Conservation (phyloP, 2,329 filamentous ascomycete species). For the Fusarium fujikuroi region DNA sequence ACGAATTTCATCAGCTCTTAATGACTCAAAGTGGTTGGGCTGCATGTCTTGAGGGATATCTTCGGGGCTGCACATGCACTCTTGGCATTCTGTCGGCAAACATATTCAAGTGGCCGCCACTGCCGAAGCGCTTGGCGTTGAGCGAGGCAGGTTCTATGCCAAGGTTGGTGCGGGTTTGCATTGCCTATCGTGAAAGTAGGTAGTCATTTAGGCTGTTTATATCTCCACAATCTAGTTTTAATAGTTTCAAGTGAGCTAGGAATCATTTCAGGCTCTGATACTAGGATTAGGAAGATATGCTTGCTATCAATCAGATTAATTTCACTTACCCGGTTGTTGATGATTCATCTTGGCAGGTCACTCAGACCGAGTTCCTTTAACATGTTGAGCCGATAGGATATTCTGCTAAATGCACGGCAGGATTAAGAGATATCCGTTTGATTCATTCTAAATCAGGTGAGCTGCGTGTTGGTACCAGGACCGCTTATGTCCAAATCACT, state of each 20-base stretch:
- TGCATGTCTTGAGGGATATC: neutral
- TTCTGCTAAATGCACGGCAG: neutral
- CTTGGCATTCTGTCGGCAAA: neutral
- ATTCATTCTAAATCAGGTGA: neutral
- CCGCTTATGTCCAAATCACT: neutral
- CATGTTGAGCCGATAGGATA: neutral
- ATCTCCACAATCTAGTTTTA: neutral
- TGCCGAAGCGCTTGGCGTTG: neutral
- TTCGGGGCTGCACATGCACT: neutral
- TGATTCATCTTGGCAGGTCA: neutral
- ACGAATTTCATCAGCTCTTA: neutral
- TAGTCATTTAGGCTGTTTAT: neutral
- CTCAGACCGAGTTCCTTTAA: neutral
- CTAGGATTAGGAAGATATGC: rapidly evolving
- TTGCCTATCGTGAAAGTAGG: rapidly evolving
- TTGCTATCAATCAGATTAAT: neutral
- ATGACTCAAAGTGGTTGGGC: neutral
- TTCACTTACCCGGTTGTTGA: neutral
- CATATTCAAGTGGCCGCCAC: neutral
- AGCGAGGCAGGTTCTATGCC: rapidly evolving
- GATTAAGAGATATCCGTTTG: neutral
- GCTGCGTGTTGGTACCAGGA: neutral
- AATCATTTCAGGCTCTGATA: rapidly evolving
- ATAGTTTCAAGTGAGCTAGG: rapidly evolving
- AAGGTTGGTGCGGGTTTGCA: rapidly evolving